Evolutionary conservation across 78 protist species (phyloP).

Genomic region (Dictyostelium intermedium): DNA sequence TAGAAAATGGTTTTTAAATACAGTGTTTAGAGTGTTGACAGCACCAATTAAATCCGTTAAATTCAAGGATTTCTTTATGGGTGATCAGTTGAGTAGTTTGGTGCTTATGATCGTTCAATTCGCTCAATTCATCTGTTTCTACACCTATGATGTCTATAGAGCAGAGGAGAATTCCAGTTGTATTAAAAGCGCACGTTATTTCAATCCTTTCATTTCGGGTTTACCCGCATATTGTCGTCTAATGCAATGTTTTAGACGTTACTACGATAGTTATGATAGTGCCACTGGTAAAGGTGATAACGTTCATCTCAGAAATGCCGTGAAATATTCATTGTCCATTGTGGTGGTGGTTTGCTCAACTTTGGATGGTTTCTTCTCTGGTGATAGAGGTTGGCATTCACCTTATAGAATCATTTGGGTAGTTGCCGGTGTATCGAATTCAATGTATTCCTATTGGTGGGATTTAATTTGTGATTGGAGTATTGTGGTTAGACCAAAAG

Average conservation of each 20-base stretch:
- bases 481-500: constrained; percentile 17
- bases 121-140: constrained; percentile 51
- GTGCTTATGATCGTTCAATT: constrained; percentile 56
- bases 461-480: constrained; percentile 76
- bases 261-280: constrained; percentile 51
- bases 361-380: constrained; percentile 45
- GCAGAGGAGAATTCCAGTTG: neutral
- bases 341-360: constrained; percentile 41
- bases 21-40: constrained; percentile 24
- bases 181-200: constrained; percentile 12
- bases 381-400: constrained; percentile 2
- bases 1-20: constrained; percentile 51
- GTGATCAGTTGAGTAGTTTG: constrained; percentile 46
- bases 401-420: constrained; percentile 65
- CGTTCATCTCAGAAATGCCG: constrained; percentile 77
- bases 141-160: constrained; percentile 26
- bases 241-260: constrained; percentile 88
- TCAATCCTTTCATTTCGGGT: constrained; percentile 50
- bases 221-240: constrained; percentile 84
- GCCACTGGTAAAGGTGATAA: neutral
- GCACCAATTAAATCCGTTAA: constrained; percentile 46
- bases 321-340: constrained; percentile 53
- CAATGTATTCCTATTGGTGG: constrained; percentile 59
- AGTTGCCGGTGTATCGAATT: constrained; percentile 4
- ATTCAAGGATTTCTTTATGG: constrained; percentile 74